phyloP scores from a whole-genome alignment of 2,329 filamentous ascomycete species.

The Scorias spongiosa region DNA sequence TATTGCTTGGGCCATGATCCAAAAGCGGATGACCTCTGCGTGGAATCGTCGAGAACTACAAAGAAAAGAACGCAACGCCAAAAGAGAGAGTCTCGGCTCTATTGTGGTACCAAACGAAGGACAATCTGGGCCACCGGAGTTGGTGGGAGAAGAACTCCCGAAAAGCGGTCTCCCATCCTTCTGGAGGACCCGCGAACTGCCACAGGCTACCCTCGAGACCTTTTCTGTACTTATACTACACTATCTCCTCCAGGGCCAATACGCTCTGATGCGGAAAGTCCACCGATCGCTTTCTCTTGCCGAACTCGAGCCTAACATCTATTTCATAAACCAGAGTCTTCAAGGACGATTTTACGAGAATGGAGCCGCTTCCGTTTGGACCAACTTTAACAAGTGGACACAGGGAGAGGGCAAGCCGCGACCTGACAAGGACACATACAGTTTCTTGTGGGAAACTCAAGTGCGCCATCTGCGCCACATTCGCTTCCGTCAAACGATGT shows the following conservation, averaged over 20 bases:
- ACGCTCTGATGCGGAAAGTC: slow-evolving; percentile 42
- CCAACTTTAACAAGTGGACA: slow-evolving; percentile 1
- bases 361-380: slow-evolving; percentile 1
- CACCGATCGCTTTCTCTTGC: slow-evolving; percentile 47
- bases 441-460: slow-evolving; percentile 4
- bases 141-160: background rate
- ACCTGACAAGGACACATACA: slow-evolving; percentile 6
- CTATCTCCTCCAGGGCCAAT: slow-evolving; percentile 48
- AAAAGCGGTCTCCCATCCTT: slow-evolving; percentile 15
- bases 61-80: background rate
- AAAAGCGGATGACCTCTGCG: slow-evolving; percentile 50
- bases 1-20: slow-evolving; percentile 64
- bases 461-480: slow-evolving; percentile 1
- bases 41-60: slow-evolving; percentile 20
- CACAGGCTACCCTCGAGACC: slow-evolving; percentile 58
- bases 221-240: slow-evolving; percentile 61
- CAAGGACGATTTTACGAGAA: slow-evolving; percentile 20
- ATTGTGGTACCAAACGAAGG: background rate
- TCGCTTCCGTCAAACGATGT: background rate
- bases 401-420: slow-evolving; percentile 1
- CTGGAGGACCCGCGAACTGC: slow-evolving; percentile 24
- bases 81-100: background rate
- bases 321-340: slow-evolving; percentile 67
- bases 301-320: slow-evolving; percentile 52
- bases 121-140: background rate